Evolutionary conservation across 2,329 filamentous ascomycete genomes (phyloP).

Genomic region (Fusarium ramigenum): DNA sequence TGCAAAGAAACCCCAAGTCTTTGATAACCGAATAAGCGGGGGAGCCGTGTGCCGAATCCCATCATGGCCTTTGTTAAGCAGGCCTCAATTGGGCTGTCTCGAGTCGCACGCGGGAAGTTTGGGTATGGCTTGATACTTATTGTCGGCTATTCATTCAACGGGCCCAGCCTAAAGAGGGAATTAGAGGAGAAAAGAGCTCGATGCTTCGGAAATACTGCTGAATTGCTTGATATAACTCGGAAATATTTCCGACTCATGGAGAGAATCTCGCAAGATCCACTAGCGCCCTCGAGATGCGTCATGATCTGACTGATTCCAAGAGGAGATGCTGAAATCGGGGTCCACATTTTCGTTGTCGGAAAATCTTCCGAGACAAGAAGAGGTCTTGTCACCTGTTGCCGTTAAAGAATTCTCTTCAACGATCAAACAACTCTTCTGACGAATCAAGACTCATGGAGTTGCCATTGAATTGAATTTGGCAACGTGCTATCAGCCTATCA

Average conservation of each 20-base stretch:
- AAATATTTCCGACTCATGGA: background rate
- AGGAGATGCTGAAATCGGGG: background rate
- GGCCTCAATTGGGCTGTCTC: background rate
- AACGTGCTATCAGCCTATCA: background rate
- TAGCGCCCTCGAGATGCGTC: background rate
- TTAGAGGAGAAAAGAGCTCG: background rate
- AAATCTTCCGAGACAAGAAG: background rate
- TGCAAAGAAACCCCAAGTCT: background rate
- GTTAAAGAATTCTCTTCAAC: background rate
- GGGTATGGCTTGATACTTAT: background rate
- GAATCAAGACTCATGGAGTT: background rate
- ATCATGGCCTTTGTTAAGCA: background rate
- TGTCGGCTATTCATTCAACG: background rate
- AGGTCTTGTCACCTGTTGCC: background rate
- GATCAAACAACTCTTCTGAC: background rate
- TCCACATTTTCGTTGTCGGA: background rate
- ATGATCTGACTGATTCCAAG: background rate
- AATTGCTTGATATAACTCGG: background rate
- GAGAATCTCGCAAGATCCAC: background rate
- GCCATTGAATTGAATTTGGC: background rate
- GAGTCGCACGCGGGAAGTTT: background rate
- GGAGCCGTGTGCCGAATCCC: constrained; percentile 13
- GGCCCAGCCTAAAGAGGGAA: background rate
- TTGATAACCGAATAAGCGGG: constrained; percentile 19
- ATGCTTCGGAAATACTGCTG: background rate